These are phyloP conservation scores for Rhodotorula kratochvilovae DNA, from an alignment of 768 basidiomycete genomes.

Conservation along the genomic window DNA sequence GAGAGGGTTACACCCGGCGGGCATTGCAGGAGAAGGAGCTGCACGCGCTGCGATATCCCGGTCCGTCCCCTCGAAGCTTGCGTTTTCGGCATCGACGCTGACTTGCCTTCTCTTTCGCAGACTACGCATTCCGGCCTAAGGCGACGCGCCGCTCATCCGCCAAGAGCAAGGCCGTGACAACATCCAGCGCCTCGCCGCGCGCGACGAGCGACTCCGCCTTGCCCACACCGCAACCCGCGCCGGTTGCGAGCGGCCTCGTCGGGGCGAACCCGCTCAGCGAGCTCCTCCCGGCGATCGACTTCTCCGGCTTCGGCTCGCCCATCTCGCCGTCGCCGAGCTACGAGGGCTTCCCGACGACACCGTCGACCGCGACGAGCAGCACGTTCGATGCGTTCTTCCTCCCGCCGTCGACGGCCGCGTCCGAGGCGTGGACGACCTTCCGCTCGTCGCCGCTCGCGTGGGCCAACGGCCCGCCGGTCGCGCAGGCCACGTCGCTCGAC, in stretches of 20 bases:
- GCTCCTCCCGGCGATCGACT: slow-evolving; percentile 1
- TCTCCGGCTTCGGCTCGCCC: not conserved
- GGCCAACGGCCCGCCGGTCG: not conserved
- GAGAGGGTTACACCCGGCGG: slow-evolving; percentile 14
- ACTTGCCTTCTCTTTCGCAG: too few species aligned
- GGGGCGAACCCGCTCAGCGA: not conserved
- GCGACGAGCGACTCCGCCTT: too few species aligned
- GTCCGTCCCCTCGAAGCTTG: not conserved
- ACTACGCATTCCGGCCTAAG: not conserved
- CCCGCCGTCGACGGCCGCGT: not conserved
- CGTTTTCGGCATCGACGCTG: not conserved
- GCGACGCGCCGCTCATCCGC: not conserved
- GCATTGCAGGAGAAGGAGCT: slow-evolving; percentile 21
- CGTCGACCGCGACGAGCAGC: not conserved
- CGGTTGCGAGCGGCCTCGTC: not conserved
- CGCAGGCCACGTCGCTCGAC: too few species aligned
- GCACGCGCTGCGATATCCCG: slow-evolving; percentile 21
- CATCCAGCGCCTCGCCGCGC: not conserved
- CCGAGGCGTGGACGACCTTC: slow-evolving; percentile 5
- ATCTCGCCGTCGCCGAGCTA: not conserved
- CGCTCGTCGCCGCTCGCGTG: not conserved
- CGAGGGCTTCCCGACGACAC: not conserved
- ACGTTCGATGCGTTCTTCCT: not conserved
- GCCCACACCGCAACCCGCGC: too few species aligned
- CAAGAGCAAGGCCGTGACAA: not conserved